Base-by-base conservation (phyloP, 2,329 filamentous ascomycete species). In the Fusarium armeniacum region DNA sequence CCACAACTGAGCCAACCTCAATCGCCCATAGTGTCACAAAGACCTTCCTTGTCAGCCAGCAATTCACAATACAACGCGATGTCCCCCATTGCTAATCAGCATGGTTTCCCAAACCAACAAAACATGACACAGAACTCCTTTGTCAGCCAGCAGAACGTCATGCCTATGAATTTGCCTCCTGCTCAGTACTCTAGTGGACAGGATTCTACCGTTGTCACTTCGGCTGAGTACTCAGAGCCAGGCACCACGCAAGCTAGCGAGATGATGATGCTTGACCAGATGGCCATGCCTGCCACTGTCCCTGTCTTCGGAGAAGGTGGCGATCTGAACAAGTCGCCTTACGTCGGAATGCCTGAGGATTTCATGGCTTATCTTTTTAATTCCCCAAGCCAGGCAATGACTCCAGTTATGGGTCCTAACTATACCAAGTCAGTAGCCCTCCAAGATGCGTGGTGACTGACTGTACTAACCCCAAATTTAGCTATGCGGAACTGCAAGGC, bases 281-380 rank as follows among this genome's bases (percentile, higher is more conserved):
- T 90, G 85, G 80, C 86, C 44, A 85, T 86, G 75, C 84, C 85
- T 18, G 90, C 89, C 59, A 89, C 92, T 6, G 92, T 97, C 73
- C 93, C 95, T 1, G 91, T 98, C 28, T 98, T 98, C 79, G 93
- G 93, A 18, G 90, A 87, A 28, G 93, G 97, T 73, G 91, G 89
- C 20, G 90, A 93, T 64, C 74, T 88, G 41, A 94, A 92, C 72
- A 92, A 95, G 60, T 97, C 94, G 4, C 94, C 95, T 0, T 95
- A 95, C 76, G 85, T 86, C 6, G 90, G 91, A 11, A 92, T 97
- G 82, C 91, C 93, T 0, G 93, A 97, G 76, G 93, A 97, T 75
- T 96, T 96, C 75, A 90, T 94, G 69, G 90, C 91, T 7, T 97
- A 92, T 84, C 80, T 97, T 28, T 97, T 97, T 80, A 94, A 92